Base-by-base conservation (phyloP, 1,284 basidiomycete genomes). In the Agroathelia rolfsii region DNA sequence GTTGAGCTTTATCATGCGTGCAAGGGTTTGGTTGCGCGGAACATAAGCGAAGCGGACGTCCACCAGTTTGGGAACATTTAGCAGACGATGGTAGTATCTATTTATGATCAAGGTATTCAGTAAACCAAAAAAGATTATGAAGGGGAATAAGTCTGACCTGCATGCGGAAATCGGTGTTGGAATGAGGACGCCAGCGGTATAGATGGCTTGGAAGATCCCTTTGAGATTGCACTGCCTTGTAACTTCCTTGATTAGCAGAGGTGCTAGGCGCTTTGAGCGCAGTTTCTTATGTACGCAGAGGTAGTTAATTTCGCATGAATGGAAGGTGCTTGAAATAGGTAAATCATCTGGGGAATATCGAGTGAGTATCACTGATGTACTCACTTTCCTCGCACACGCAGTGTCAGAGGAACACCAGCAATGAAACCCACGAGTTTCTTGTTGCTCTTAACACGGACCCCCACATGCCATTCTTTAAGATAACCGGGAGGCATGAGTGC, bases 391-490 rank as follows among this genome's bases (percentile, higher is more conserved):
- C 90, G 78, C 6, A 92, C 80, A 15, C 82, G 77, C 8, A 95
- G 56, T 7, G 72, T 75, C 40, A 95, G 66, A 5, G 93, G 92
- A 28, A 98, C 80, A 25, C 88, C 95, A n/a, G 88, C 84, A 47
- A 99, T 97, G 56, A 98, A 99, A 1, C 86, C 95, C n/a, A 99
- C 87, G 1, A 99, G 71, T 56, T 94, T 96, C 58, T 84, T 78
- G 46, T 82, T 89, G 14, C 85, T 79, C 17, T 74, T 71, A 5
- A 97, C 93, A 12, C 94, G 79, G 6, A 99, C 92, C 26, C 93
- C 95, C 35, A 98, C 62, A 53, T 96, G 93, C 94, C 95, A 97
- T 48, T 93, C 86, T 46, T 82, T 80, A 48, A 76, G 61, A 56
- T 90, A 98, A 3, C 92, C 93, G 8, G 95, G 95, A 34, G 94